Percentiles rank a stretch among this genome's conserved stretches.
Evolutionary conservation across 1,284 basidiomycete species (phyloP).

Genomic region (Trichosporon sp.): DNA sequence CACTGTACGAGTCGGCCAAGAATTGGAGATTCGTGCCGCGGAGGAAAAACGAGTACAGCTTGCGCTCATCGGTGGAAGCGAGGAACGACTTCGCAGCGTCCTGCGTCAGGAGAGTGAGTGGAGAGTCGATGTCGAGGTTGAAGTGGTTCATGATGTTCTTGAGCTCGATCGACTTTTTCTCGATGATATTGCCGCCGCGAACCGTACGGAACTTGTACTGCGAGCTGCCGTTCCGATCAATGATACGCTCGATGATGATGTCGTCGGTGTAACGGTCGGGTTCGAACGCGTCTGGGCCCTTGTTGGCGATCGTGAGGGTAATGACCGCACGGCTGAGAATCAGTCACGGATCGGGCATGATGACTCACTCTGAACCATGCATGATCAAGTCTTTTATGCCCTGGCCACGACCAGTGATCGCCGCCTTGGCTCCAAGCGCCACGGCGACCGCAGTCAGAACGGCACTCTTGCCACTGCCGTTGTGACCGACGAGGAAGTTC

Average conservation of each 20-base stretch:
- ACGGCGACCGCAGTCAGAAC: slow-evolving; percentile 91
- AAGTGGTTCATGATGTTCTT: slow-evolving; percentile 87
- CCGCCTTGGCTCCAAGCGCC: slow-evolving; percentile 89
- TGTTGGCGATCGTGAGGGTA: slow-evolving; percentile 78
- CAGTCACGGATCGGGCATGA: not conserved
- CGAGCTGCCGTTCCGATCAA: slow-evolving; percentile 73
- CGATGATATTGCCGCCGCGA: slow-evolving; percentile 68
- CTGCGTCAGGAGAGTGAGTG: slow-evolving; percentile 91
- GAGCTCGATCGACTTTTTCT: slow-evolving; percentile 81
- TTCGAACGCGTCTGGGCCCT: slow-evolving; percentile 84
- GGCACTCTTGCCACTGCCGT: slow-evolving; percentile 83
- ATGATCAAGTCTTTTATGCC: slow-evolving; percentile 88
- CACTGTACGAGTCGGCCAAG: slow-evolving; percentile 81
- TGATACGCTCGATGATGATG: slow-evolving; percentile 81
- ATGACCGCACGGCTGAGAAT: slow-evolving; percentile 69
- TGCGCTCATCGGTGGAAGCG: slow-evolving; percentile 74
- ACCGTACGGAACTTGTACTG: slow-evolving; percentile 79
- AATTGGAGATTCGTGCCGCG: slow-evolving; percentile 89
- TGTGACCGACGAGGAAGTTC: slow-evolving; percentile 93
- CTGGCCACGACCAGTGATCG: slow-evolving; percentile 79
- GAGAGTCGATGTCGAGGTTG: slow-evolving; percentile 92
- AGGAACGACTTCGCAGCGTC: slow-evolving; percentile 84
- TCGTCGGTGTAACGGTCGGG: slow-evolving; percentile 78
- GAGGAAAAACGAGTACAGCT: slow-evolving; percentile 97
- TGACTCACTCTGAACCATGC: slow-evolving; percentile 73